Evolutionary conservation across 495 filamentous ascomycete species (phyloP), one percentile per base, ranked within the genome.

Genomic region (Coniosporium apollinis): DNA sequence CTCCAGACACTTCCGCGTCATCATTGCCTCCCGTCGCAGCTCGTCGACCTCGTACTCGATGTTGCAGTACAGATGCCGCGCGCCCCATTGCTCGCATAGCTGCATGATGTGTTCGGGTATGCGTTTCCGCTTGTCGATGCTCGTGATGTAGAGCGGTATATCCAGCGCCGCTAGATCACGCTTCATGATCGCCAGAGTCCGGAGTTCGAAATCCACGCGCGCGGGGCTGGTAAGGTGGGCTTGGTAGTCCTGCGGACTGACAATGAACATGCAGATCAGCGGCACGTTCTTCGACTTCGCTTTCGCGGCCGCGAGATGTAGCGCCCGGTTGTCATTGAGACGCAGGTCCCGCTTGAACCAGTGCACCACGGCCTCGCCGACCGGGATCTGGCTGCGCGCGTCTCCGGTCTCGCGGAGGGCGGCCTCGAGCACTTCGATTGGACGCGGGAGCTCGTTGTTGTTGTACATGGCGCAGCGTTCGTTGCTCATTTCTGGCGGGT

Each of bases 271-370:
- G 37, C 66, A 68, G 35, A 93, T 72, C 34, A 93, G 56, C 5
- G 79, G 78, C 2, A 82, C 62, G 0, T 66, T 62, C 11, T 72
- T 56, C 19, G 70, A 66, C 34, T 64, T 69, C 0, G 82, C 80
- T 35, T 70, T 70, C 42, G 74, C 59, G 28, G 65, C 74, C 2
- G 85, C 86, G 40, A 69, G 51, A 43, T 67, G 62, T 29, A 94
- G 51, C 0, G 72, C 73, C 13, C 74, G 74, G 46, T 94, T 94
- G 47, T 94, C 86, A 4, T 57, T 46, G 1, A 67, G 61, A 4
- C 86, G 64, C 31, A 94, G 55, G 52, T 93, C 85, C 37, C 70
- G 72, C 53, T 91, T 89, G 59, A 86, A 92, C 86, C 86, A 92
- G 57, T 92, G 81, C 4, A 94, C 70, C 0, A 94, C 82, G 0